Evolutionary conservation across 2,329 filamentous ascomycete species (phyloP).

Genomic region (Chaetomium olivaceum): DNA sequence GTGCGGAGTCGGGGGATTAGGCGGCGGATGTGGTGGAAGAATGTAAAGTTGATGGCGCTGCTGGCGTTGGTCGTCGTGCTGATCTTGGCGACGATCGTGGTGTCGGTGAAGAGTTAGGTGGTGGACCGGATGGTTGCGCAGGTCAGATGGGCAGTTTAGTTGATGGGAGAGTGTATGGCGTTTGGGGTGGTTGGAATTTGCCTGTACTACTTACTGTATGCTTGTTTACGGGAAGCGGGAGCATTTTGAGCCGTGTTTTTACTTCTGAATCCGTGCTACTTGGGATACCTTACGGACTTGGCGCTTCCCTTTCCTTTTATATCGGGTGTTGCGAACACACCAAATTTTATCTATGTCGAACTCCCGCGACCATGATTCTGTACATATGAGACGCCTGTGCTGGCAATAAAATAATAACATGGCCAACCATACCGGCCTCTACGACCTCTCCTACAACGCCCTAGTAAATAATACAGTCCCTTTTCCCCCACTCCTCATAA

Average conservation of each 20-base stretch:
- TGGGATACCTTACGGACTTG: neutral
- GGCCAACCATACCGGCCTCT: neutral
- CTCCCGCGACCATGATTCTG: neutral
- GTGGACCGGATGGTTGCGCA: neutral
- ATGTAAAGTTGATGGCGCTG: slow-evolving; percentile 88
- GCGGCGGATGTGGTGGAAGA: slow-evolving; percentile 99
- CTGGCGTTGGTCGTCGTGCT: slow-evolving; percentile 66
- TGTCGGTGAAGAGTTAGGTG: slow-evolving; percentile 51
- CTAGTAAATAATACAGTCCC: neutral
- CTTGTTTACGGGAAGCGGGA: neutral
- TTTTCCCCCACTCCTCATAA: slow-evolving; percentile 22
- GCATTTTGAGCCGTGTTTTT: neutral
- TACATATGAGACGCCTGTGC: neutral
- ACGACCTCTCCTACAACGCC: neutral
- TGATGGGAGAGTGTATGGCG: neutral
- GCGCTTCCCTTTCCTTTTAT: neutral
- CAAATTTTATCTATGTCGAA: neutral
- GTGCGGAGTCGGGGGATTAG: slow-evolving; percentile 83
- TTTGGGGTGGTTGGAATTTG: neutral
- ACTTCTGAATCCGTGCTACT: neutral
- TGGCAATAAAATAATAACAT: neutral
- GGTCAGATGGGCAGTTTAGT: slow-evolving; percentile 3
- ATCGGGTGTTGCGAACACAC: neutral
- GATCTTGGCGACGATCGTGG: slow-evolving; percentile 57
- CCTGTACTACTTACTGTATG: neutral